Conservation (phyloP, 2,329 filamentous ascomycete genomes). For the Ilyonectria sp. region DNA sequence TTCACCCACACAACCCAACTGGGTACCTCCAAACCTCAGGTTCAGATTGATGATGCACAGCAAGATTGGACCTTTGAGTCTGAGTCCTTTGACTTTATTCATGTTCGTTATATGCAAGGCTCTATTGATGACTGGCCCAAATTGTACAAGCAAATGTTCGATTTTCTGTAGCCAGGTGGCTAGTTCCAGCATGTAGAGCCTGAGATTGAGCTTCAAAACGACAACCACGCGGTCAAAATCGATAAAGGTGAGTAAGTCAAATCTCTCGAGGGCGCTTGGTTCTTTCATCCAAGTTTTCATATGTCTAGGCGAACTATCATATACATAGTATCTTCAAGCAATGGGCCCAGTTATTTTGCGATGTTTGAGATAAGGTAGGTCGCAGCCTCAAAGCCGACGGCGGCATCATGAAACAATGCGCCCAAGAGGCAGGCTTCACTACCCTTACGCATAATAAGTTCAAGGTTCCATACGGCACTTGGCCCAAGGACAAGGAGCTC, state of each 20-base stretch:
- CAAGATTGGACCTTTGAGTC: conserved; percentile 12
- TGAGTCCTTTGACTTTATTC: conserved; percentile 15
- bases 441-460: conserved; percentile 48
- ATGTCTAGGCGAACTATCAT: background rate
- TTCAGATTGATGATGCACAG: conserved; percentile 21
- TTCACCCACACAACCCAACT: conserved; percentile 9
- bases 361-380: conserved; percentile 43
- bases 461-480: conserved; percentile 58
- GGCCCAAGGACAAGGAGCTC: conserved; percentile 56
- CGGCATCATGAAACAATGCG: conserved; percentile 30
- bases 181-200: conserved; percentile 18
- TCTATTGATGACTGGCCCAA: conserved; percentile 14
- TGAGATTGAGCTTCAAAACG: conserved; percentile 1
- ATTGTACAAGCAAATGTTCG: conserved; percentile 7
- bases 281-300: background rate
- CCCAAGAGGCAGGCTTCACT: conserved; percentile 51
- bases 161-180: conserved; percentile 3
- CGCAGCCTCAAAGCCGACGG: conserved; percentile 42
- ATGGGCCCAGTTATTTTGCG: conserved; percentile 46
- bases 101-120: conserved; percentile 10
- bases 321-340: conserved; percentile 16
- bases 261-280: too few species aligned
- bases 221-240: background rate
- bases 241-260: conserved; percentile 3
- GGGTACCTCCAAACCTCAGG: conserved; percentile 13